These are phyloP conservation scores for Ormosia semicastrata DNA, from an alignment of 306 rosid genomes.

Conservation along the genomic window DNA sequence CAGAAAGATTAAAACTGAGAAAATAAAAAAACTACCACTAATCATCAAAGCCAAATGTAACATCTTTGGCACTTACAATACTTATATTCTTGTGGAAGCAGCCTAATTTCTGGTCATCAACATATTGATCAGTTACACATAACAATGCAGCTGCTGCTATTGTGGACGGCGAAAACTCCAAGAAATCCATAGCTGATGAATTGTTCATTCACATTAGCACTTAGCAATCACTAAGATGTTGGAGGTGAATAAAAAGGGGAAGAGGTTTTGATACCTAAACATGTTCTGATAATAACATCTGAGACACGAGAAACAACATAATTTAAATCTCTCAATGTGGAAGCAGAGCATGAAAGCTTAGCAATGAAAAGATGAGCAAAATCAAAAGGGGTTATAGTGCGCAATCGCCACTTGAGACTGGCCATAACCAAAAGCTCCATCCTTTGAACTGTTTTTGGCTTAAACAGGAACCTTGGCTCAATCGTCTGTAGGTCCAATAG, in stretches of 20 bases:
- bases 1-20: not conserved
- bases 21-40: not conserved
- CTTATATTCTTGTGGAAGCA: conserved; percentile 34
- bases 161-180: conserved; percentile 41
- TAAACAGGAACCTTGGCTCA: conserved; percentile 35
- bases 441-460: conserved; percentile 48
- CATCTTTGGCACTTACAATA: conserved; percentile 27
- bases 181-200: conserved; percentile 39
- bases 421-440: conserved; percentile 55
- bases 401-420: conserved; percentile 47
- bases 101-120: conserved; percentile 17
- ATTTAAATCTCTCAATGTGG: not conserved
- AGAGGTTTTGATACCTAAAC: conserved; percentile 23
- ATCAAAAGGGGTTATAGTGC: conserved; percentile 43
- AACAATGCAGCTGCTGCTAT: conserved; percentile 48
- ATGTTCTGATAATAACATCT: conserved; percentile 34
- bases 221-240: not conserved
- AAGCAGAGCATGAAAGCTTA: conserved; percentile 29
- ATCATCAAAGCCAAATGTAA: not conserved
- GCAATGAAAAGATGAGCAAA: conserved; percentile 36
- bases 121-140: conserved; percentile 31
- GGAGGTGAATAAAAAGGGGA: not conserved
- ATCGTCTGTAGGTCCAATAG: conserved; percentile 42
- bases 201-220: not conserved
- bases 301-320: conserved; percentile 30